Evolutionary conservation across 805 yeast species (phyloP), one percentile per base, ranked within the genome.

Genomic region (Nakazawaea laoshanensis): DNA sequence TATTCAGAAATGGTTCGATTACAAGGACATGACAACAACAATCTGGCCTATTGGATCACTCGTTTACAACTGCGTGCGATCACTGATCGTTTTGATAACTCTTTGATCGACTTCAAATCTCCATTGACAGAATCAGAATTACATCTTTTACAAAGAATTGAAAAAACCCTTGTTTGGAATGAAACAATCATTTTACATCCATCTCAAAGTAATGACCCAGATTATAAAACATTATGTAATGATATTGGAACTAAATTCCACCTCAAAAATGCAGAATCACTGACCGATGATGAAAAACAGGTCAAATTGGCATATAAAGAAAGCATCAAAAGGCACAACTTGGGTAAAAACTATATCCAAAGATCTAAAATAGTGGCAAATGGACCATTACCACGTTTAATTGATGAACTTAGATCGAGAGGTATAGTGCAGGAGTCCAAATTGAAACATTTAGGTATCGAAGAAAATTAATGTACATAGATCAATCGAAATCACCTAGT

Each of bases 61-160:
- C 27, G 46, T 21, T 43, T 46, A 9, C 42, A 52, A 35, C 52
- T 62, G 42, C 43, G 56, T 31, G 53, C 56, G 2, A 42, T 59
- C 35, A 42, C 57, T 22, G 54, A 59, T 39, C 47, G 45, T 25
- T 37, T 35, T 17, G 39, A 35, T n/a, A 47, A 26, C 20, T n/a
- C 21, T 6, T 16, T 27, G 12, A 31, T 45, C 8, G 32, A 36
- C 20, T 36, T 44, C 21, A 32, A 33, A 8, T 27, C 31, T 2
- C 40, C 42, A 3, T 33, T 46, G 6, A 27, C 30, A 6, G 37
- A 27, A 1, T 17, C 18, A 3, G 50, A 46, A 29, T 7, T 20
- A 15, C 12, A 27, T n/a, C 29, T 36, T 5, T 27, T 22, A 13
- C 12, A 22, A 12, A 18, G 23, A 20, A 30, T 35, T 4, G 18